A percentile compares a stretch with the other conserved stretches of the same genome.
Evolutionary conservation across 108 stramenopile genomes (phyloP).

Genomic region (Cyclotella cryptica): DNA sequence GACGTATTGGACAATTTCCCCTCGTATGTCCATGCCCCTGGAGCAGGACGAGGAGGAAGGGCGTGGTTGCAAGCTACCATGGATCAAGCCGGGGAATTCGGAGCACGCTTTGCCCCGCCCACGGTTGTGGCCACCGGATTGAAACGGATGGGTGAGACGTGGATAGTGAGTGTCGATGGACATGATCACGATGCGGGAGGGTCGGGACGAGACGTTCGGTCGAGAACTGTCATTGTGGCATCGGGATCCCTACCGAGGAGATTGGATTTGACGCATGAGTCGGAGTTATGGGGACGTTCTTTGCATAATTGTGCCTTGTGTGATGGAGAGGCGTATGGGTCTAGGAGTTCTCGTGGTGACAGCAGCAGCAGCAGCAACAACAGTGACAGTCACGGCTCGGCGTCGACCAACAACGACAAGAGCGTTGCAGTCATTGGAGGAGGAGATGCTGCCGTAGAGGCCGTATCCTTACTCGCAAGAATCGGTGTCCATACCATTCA

Average conservation of each 20-base stretch:
- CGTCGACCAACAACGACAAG: conserved; percentile 14
- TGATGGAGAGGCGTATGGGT: conserved; percentile 36
- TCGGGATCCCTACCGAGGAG: conserved; percentile 35
- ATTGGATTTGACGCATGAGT: conserved; percentile 37
- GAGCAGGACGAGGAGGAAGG: conserved; percentile 47
- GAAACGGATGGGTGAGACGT: conserved; percentile 10
- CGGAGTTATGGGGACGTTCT: conserved; percentile 32
- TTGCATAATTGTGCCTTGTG: conserved; percentile 50
- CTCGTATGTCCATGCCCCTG: conserved; percentile 73
- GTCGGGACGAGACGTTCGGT: conserved; percentile 4
- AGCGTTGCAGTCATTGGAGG: conserved; percentile 49
- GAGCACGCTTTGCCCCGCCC: too few species aligned
- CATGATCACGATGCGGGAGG: background rate
- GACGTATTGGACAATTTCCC: conserved; percentile 51
- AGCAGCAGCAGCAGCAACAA: too few species aligned
- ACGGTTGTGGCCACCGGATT: too few species aligned
- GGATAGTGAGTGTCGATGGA: background rate
- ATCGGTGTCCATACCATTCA: conserved; percentile 21
- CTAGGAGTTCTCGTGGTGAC: background rate
- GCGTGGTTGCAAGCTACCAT: conserved; percentile 42
- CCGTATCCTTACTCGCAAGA: conserved; percentile 31
- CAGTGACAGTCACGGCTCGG: too few species aligned
- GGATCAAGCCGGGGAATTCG: conserved; percentile 58
- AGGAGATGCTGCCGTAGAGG: conserved; percentile 52
- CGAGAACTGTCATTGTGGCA: conserved; percentile 37